Evolutionary conservation across 2,329 filamentous ascomycete species (phyloP).

Genomic region (Mycosphaerelloides madeirae): DNA sequence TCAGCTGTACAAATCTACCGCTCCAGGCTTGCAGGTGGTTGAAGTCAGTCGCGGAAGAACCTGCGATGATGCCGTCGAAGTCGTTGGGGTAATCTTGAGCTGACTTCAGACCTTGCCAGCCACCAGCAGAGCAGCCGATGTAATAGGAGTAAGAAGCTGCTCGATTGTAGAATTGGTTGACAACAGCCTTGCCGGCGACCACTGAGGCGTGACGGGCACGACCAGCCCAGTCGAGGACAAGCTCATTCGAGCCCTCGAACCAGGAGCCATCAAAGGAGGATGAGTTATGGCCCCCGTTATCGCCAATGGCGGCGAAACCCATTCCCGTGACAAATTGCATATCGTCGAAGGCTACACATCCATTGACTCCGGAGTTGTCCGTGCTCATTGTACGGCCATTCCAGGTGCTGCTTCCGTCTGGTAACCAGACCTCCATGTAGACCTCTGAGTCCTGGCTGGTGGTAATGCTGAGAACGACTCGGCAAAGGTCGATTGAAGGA

Average conservation of each 20-base stretch:
- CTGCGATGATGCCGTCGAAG: constrained; percentile 47
- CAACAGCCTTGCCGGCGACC: constrained; percentile 31
- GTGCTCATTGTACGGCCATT: constrained; percentile 34
- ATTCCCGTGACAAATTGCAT: constrained; percentile 30
- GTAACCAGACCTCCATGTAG: constrained; percentile 46
- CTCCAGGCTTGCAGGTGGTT: constrained; percentile 43
- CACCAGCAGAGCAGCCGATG: constrained; percentile 47
- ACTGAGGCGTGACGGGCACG: constrained; percentile 31
- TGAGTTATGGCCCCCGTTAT: constrained; percentile 33
- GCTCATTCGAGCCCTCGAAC: constrained; percentile 29
- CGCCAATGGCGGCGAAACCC: constrained; percentile 33
- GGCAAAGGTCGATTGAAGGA: constrained; percentile 36
- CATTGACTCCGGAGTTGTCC: constrained; percentile 33
- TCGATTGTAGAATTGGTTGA: constrained; percentile 36
- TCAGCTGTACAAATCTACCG: constrained; percentile 40
- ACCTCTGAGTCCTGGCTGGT: constrained; percentile 38
- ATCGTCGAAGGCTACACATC: constrained; percentile 31
- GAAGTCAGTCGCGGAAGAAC: constrained; percentile 42
- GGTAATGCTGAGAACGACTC: constrained; percentile 37
- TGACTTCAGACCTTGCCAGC: constrained; percentile 45
- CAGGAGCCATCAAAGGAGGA: constrained; percentile 29
- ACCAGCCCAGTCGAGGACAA: constrained; percentile 31
- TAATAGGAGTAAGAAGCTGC: constrained; percentile 43
- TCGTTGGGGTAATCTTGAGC: constrained; percentile 44
- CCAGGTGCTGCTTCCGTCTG: constrained; percentile 31